Evolutionary conservation across 2,329 filamentous ascomycete genomes (phyloP).

Genomic region (Beauveria bassiana): DNA sequence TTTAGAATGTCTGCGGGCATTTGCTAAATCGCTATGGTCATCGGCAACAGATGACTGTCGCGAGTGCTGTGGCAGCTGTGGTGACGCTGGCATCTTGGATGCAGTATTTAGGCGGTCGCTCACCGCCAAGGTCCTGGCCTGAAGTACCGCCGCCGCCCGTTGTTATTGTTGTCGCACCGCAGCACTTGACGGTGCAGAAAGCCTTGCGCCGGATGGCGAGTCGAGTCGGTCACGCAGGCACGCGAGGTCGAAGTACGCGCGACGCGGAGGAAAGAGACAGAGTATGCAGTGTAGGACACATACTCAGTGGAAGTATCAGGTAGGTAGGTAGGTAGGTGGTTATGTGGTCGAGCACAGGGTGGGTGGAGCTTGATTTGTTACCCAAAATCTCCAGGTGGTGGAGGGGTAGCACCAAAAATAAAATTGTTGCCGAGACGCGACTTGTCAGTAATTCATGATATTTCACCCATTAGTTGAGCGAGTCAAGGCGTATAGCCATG

Average conservation of each 20-base stretch:
- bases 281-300: neutral
- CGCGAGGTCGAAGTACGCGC: neutral
- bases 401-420: neutral
- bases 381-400: neutral
- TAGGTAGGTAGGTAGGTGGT: no score
- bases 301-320: no score
- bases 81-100: slow-evolving; percentile 31
- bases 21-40: slow-evolving; percentile 37
- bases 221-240: neutral
- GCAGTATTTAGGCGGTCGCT: neutral
- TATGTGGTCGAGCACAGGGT: neutral
- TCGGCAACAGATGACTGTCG: slow-evolving; percentile 50
- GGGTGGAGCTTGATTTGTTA: slow-evolving; percentile 3
- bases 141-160: neutral
- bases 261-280: neutral
- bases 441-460: neutral
- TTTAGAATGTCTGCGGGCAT: slow-evolving; percentile 40
- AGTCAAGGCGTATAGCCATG: slow-evolving; percentile 40
- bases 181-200: neutral
- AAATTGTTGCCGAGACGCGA: neutral
- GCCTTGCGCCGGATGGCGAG: neutral
- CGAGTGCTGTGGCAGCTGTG: slow-evolving; percentile 52
- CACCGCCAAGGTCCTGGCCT: slow-evolving; percentile 11
- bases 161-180: neutral
- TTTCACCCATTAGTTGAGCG: neutral